Percentiles rank a stretch among this genome's conserved stretches.
Evolutionary conservation across 192 early-diverging fungal genomes (phyloP).

Genomic region (Obelidium mucronatum): DNA sequence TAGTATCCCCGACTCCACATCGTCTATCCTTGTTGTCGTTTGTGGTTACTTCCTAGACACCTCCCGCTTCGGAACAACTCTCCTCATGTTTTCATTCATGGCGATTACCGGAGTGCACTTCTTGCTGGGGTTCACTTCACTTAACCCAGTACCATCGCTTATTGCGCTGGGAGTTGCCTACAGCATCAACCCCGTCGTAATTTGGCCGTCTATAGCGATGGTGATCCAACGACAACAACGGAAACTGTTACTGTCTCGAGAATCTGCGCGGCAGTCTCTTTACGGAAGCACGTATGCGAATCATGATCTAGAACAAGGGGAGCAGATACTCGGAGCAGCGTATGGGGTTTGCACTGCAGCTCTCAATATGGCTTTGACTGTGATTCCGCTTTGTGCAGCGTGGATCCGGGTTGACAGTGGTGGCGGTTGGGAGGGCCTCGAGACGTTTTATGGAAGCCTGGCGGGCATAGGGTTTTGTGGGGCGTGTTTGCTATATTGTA

Average conservation of each 20-base stretch:
- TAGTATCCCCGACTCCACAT: conserved; percentile 70
- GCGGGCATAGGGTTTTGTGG: conserved; percentile 42
- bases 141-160: conserved; percentile 61
- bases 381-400: conserved; percentile 58
- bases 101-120: conserved; percentile 63
- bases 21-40: conserved; percentile 64
- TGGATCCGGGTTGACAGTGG: conserved; percentile 47
- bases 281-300: not conserved
- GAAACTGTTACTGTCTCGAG: conserved; percentile 32
- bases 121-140: conserved; percentile 56
- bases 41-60: conserved; percentile 65
- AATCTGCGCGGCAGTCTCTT: not conserved
- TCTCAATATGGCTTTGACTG: conserved; percentile 56
- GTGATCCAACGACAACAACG: conserved; percentile 60
- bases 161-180: conserved; percentile 65
- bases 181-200: conserved; percentile 67
- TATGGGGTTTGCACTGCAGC: conserved; percentile 56
- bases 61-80: conserved; percentile 58
- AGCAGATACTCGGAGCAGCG: conserved; percentile 52
- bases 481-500: not conserved
- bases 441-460: conserved; percentile 56
- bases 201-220: conserved; percentile 69
- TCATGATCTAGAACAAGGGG: not conserved
- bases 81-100: conserved; percentile 60
- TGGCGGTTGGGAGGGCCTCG: conserved; percentile 49